These are phyloP conservation scores for Kwoniella newhampshirensis DNA, from an alignment of 768 basidiomycete genomes.

Conservation along the genomic window DNA sequence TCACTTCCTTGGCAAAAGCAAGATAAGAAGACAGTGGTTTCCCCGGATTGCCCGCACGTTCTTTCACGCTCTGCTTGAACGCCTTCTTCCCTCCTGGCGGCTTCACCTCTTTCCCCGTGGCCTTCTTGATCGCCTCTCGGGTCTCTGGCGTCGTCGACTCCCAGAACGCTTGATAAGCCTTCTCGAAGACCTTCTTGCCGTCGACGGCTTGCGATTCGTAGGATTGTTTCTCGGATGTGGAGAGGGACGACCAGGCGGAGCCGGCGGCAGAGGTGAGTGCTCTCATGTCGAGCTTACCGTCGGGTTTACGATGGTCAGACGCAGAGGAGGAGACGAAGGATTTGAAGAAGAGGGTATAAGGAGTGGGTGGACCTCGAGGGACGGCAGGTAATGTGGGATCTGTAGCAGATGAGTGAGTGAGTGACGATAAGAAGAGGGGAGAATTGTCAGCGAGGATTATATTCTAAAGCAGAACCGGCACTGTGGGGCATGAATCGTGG, in stretches of 20 bases:
- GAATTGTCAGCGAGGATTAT: neutral
- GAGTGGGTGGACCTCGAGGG: constrained; percentile 25
- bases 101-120: constrained; percentile 32
- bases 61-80: constrained; percentile 12
- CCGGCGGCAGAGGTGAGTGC: constrained; percentile 16
- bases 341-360: constrained; percentile 41
- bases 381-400: constrained; percentile 29
- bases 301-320: constrained; percentile 3
- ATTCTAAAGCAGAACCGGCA: no score
- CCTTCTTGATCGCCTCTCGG: constrained; percentile 23
- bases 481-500: neutral
- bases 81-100: constrained; percentile 32
- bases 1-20: constrained; percentile 29
- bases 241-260: constrained; percentile 25
- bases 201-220: constrained; percentile 20
- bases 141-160: constrained; percentile 20
- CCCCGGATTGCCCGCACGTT: constrained; percentile 29
- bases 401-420: neutral
- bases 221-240: constrained; percentile 12
- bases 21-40: constrained; percentile 35
- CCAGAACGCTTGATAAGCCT: constrained; percentile 31
- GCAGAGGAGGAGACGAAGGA: constrained; percentile 21
- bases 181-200: constrained; percentile 19
- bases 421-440: neutral
- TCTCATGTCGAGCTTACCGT: constrained; percentile 26